Evolutionary conservation across 2,329 filamentous ascomycete genomes (phyloP).

Genomic region (Aureobasidium sp.): DNA sequence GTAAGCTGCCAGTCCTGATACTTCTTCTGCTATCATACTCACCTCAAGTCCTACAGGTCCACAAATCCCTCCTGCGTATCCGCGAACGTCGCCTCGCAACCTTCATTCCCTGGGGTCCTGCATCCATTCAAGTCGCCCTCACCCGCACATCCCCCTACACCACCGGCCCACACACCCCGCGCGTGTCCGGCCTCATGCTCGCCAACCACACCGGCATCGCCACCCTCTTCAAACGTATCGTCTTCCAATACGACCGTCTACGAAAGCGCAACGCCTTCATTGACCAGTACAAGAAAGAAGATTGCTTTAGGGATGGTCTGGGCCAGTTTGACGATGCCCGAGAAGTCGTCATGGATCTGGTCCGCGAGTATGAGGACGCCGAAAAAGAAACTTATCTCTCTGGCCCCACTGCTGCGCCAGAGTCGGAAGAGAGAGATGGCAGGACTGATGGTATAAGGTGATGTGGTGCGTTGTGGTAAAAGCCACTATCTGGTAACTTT

Average conservation of each 20-base stretch:
- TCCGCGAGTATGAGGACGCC: conserved; percentile 91
- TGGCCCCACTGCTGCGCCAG: conserved; percentile 44
- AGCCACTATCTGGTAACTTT: neutral
- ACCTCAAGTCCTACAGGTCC: conserved; percentile 47
- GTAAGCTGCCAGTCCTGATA: conserved; percentile 34
- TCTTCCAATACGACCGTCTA: conserved; percentile 87
- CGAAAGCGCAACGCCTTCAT: conserved; percentile 95
- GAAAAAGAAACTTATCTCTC: conserved; percentile 86
- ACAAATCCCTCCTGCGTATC: conserved; percentile 95
- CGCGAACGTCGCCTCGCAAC: conserved; percentile 87
- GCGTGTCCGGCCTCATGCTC: conserved; percentile 93
- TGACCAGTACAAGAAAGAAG: conserved; percentile 92
- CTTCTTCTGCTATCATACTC: neutral
- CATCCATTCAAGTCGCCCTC: conserved; percentile 92
- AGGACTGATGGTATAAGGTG: conserved; percentile 18
- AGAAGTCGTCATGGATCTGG: conserved; percentile 83
- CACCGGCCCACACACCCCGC: conserved; percentile 78
- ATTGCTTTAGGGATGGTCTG: conserved; percentile 84
- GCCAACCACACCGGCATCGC: conserved; percentile 97
- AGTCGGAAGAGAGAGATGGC: conserved; percentile 27
- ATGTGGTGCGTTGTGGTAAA: neutral
- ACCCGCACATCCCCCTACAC: conserved; percentile 97
- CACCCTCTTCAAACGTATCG: conserved; percentile 91
- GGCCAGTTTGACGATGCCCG: conserved; percentile 93
- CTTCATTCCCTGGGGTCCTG: conserved; percentile 97